Percentiles rank a stretch among this genome's conserved stretches.
Evolutionary conservation across 306 rosid species (phyloP).

Genomic region (Fagus crenata): DNA sequence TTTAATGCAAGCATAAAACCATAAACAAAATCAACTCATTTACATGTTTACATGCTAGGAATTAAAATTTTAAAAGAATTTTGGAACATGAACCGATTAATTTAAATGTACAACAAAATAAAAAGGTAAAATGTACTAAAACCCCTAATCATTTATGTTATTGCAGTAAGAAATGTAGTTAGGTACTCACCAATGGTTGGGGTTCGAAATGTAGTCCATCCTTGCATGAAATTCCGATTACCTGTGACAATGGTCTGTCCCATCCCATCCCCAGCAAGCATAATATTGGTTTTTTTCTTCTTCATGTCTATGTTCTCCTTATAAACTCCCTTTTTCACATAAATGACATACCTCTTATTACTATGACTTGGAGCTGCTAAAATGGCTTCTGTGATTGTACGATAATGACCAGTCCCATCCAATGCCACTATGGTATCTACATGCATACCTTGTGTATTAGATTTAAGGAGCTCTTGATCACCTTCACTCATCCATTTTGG

Average conservation of each 20-base stretch:
- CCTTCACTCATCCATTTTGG: constrained; percentile 72
- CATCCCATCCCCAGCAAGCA: constrained; percentile 84
- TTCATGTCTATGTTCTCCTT: constrained; percentile 81
- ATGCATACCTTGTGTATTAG: constrained; percentile 37
- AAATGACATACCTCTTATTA: constrained; percentile 57
- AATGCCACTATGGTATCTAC: constrained; percentile 64
- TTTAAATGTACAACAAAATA: background rate
- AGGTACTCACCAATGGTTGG: constrained; percentile 71
- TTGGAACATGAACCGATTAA: background rate
- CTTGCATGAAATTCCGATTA: constrained; percentile 83
- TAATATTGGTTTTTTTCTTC: constrained; percentile 77
- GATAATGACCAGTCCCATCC: constrained; percentile 78
- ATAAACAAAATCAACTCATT: background rate
- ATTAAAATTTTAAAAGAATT: background rate
- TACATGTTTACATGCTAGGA: background rate
- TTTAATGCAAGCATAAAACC: no score
- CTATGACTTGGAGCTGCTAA: constrained; percentile 69
- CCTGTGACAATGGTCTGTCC: constrained; percentile 71
- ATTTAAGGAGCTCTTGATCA: constrained; percentile 57
- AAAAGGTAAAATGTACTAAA: background rate
- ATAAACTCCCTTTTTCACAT: constrained; percentile 72
- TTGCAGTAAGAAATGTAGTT: background rate
- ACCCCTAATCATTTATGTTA: background rate
- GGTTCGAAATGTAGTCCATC: constrained; percentile 97
- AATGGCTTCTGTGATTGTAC: constrained; percentile 72